Evolutionary conservation across 208 protist genomes (phyloP).

Genomic region (Vickermania spadyakhi): DNA sequence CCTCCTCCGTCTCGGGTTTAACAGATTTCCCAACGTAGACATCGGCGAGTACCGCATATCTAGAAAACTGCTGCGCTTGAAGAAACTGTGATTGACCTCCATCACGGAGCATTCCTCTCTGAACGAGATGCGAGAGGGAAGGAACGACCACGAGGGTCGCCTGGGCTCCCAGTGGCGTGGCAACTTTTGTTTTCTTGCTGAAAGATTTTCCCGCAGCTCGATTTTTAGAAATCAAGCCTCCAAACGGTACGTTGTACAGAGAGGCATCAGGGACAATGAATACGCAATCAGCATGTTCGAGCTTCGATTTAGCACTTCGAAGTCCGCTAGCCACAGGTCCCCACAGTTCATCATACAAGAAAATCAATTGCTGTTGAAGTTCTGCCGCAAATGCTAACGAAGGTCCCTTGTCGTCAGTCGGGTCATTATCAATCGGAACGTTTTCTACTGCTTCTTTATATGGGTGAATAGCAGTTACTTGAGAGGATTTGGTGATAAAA

Average conservation of each 20-base stretch:
- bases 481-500: constrained; percentile 54
- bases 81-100: background rate
- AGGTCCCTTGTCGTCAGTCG: background rate
- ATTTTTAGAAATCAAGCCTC: constrained; percentile 31
- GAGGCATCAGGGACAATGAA: constrained; percentile 71
- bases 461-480: constrained; percentile 43
- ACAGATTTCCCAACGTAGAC: background rate
- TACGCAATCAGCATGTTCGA: constrained; percentile 43
- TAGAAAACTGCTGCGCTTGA: background rate
- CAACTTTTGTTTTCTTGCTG: no score
- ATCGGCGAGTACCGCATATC: background rate
- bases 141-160: constrained; percentile 58
- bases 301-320: constrained; percentile 14
- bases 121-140: constrained; percentile 50
- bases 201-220: background rate
- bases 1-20: background rate
- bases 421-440: constrained; percentile 9
- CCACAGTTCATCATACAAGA: constrained; percentile 79
- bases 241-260: constrained; percentile 69
- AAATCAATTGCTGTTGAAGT: constrained; percentile 17
- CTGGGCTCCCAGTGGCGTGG: constrained; percentile 34
- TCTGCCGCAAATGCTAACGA: background rate
- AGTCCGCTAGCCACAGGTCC: constrained; percentile 38
- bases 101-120: constrained; percentile 20
- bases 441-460: constrained; percentile 29